phyloP scores from a whole-genome alignment of 306 rosid species.

The Abrus pulchellus region DNA sequence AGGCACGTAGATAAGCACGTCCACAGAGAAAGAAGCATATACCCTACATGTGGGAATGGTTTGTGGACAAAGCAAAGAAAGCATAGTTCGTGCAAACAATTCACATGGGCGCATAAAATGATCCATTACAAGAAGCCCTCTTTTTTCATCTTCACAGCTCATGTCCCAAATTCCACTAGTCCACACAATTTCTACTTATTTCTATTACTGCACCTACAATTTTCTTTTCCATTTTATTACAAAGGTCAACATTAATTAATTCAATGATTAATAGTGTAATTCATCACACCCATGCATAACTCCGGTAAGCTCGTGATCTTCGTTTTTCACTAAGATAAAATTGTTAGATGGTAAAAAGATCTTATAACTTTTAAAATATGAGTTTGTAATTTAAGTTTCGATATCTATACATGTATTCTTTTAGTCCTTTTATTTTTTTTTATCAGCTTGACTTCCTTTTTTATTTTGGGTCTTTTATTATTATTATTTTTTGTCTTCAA shows the following conservation, averaged over 20 bases:
- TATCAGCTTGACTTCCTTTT: no score
- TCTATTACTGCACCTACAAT: neutral
- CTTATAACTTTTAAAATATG: no score
- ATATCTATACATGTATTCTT: no score
- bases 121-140: slow-evolving; percentile 36
- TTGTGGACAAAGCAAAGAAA: slow-evolving; percentile 71
- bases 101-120: slow-evolving; percentile 69
- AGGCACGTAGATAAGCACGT: slow-evolving; percentile 12
- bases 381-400: no score
- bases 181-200: neutral
- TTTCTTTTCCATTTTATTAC: no score
- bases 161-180: slow-evolving; percentile 21
- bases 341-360: no score
- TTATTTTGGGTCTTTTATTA: no score
- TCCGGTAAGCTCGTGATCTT: no score
- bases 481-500: no score
- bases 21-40: slow-evolving; percentile 49
- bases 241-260: neutral
- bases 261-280: slow-evolving; percentile 28
- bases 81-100: slow-evolving; percentile 66
- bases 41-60: slow-evolving; percentile 85
- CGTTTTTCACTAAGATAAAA: no score
- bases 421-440: no score
- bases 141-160: slow-evolving; percentile 41
- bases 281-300: slow-evolving; percentile 39